A percentile compares a stretch with the other conserved stretches of the same genome.
These are phyloP conservation scores for Pharus latifolius DNA, from an alignment of 176 grass and related monocot species.

Conservation along the genomic window DNA sequence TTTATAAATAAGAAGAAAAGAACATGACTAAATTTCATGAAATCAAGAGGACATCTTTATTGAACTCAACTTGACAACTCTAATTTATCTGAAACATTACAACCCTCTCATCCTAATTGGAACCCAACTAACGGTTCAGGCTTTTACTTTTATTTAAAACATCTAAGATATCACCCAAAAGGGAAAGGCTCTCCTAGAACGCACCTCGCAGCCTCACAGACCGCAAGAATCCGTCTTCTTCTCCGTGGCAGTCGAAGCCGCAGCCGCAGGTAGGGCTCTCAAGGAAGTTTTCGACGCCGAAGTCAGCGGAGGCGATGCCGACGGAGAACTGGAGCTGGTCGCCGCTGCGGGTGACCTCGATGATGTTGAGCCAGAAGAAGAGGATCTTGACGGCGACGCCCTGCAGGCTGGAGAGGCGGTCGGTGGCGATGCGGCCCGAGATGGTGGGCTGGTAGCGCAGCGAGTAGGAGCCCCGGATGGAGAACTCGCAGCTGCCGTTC, in stretches of 20 bases:
- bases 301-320: conserved; percentile 81
- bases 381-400: conserved; percentile 89
- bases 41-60: too few relatives aligned
- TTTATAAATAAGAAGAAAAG: neutral
- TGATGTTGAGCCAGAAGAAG: conserved; percentile 85
- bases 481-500: conserved; percentile 51
- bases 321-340: conserved; percentile 80
- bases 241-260: conserved; percentile 64
- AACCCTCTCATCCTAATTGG: too few relatives aligned
- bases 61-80: too few relatives aligned
- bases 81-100: conserved; percentile 23
- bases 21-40: neutral
- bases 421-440: conserved; percentile 47
- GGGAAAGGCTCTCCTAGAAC: conserved; percentile 41
- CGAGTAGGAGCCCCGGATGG: conserved; percentile 80
- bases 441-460: conserved; percentile 67
- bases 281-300: conserved; percentile 69
- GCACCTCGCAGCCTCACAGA: conserved; percentile 29
- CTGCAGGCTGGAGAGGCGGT: conserved; percentile 39
- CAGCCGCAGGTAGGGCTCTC: conserved; percentile 77
- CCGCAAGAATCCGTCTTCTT: neutral
- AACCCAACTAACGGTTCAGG: conserved; percentile 30
- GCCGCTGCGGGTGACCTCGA: conserved; percentile 56
- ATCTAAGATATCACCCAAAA: neutral
- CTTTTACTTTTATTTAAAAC: conserved; percentile 11